phyloP scores from a whole-genome alignment of 768 basidiomycete species.

The Leccinum pellstonianum region DNA sequence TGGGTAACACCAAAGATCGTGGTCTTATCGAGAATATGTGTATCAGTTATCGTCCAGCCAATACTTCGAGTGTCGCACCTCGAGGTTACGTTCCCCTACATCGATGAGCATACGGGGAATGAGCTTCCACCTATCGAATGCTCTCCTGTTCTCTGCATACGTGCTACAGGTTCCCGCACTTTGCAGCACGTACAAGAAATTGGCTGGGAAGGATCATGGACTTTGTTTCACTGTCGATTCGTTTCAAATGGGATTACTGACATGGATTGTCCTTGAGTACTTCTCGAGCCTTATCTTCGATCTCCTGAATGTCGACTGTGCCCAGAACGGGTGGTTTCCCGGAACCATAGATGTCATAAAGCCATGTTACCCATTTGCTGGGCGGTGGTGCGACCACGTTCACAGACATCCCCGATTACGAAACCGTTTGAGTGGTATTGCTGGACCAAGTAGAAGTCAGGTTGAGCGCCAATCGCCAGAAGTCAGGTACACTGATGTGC shows the following conservation, averaged over 20 bases:
- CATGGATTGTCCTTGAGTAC: conserved; percentile 56
- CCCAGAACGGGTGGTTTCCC: conserved; percentile 39
- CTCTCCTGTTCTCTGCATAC: conserved; percentile 59
- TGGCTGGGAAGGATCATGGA: conserved; percentile 35
- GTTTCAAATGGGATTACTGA: conserved; percentile 22
- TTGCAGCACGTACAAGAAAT: conserved; percentile 69
- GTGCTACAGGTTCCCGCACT: conserved; percentile 70
- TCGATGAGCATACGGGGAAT: conserved; percentile 57
- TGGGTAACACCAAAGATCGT: conserved; percentile 54
- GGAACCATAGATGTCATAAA: conserved; percentile 22
- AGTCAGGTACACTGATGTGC: background rate
- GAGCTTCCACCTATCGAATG: conserved; percentile 55
- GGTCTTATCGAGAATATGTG: conserved; percentile 39
- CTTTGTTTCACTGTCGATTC: background rate
- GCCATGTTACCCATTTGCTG: conserved; percentile 24
- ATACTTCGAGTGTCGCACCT: conserved; percentile 34
- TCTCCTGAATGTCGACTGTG: conserved; percentile 60
- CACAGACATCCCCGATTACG: conserved; percentile 14
- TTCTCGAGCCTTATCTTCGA: conserved; percentile 62
- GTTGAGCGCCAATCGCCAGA: background rate
- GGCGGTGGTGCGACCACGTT: conserved; percentile 22
- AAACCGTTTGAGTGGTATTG: background rate
- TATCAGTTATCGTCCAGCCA: background rate
- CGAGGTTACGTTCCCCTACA: conserved; percentile 46
- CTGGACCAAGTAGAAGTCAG: background rate